Evolutionary conservation across 2,329 filamentous ascomycete genomes (phyloP).

Genomic region (Penicillium aurantiogriseum): DNA sequence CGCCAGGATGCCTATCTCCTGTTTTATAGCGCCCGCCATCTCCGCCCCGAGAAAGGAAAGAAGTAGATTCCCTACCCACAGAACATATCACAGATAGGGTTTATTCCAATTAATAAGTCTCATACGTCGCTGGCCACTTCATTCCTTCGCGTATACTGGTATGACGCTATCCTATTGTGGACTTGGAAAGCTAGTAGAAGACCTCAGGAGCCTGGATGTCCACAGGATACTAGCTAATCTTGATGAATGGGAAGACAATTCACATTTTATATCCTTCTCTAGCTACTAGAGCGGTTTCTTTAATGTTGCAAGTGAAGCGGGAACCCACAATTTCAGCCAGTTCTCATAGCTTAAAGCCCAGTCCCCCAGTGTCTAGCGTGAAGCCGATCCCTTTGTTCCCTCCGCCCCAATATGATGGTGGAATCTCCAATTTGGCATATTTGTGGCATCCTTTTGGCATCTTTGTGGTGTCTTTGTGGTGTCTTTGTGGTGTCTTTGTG

Average conservation of each 20-base stretch:
- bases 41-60: conserved; percentile 16
- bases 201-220: neutral
- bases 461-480: too few species aligned
- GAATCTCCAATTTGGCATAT: too few species aligned
- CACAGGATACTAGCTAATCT: neutral
- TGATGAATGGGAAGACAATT: neutral
- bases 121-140: neutral
- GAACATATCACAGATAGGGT: neutral
- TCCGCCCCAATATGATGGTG: too few species aligned
- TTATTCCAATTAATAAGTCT: neutral
- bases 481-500: too few species aligned
- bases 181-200: neutral
- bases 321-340: neutral
- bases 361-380: neutral
- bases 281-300: neutral
- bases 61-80: neutral
- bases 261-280: neutral
- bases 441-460: too few species aligned
- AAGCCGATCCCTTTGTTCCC: neutral
- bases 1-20: conserved; percentile 83
- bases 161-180: neutral
- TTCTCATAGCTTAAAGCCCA: neutral
- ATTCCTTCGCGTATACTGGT: neutral
- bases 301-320: neutral
- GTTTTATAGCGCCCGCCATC: conserved; percentile 63